These are phyloP conservation scores for Raphanus sativus DNA, from an alignment of 345 rosid species.

Conservation along the genomic window DNA sequence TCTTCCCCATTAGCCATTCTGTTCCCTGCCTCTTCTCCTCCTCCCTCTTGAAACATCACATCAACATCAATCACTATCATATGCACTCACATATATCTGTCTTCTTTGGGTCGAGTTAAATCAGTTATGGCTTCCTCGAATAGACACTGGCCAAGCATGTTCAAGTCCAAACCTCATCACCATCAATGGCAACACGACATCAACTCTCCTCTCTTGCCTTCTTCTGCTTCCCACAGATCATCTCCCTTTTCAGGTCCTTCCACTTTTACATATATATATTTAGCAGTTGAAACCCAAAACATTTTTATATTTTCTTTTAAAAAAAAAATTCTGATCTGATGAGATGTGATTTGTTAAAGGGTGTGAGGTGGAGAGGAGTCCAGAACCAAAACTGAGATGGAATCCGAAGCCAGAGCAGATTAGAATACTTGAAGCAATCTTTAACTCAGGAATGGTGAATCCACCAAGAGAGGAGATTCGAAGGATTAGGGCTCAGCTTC, in stretches of 20 bases:
- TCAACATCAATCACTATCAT: slow-evolving; percentile 33
- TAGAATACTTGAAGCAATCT: slow-evolving; percentile 88
- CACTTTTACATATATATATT: background rate
- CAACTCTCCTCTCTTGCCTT: slow-evolving; percentile 61
- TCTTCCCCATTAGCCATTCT: slow-evolving; percentile 28
- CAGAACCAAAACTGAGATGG: slow-evolving; percentile 99
- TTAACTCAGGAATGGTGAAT: slow-evolving; percentile 98
- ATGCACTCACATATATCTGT: slow-evolving; percentile 16
- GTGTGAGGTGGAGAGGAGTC: slow-evolving; percentile 77
- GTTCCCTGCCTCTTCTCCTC: slow-evolving; percentile 26
- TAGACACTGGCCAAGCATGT: slow-evolving; percentile 99
- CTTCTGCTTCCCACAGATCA: slow-evolving; percentile 58
- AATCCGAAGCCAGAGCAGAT: slow-evolving; percentile 99
- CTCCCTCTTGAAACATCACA: slow-evolving; percentile 36
- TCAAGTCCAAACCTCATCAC: slow-evolving; percentile 87
- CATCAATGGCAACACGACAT: slow-evolving; percentile 94
- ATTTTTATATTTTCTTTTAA: no score
- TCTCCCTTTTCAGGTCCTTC: slow-evolving; percentile 42
- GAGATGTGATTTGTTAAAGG: slow-evolving; percentile 37
- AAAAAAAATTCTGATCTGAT: slow-evolving; percentile 1
- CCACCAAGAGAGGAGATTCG: slow-evolving; percentile 98
- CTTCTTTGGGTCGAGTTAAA: slow-evolving; percentile 24
- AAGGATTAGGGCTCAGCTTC: slow-evolving; percentile 84
- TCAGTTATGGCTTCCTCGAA: slow-evolving; percentile 90
- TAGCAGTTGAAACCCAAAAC: background rate